Conservation (phyloP, 495 filamentous ascomycete species). For the Lasiosphaeria ovina region DNA sequence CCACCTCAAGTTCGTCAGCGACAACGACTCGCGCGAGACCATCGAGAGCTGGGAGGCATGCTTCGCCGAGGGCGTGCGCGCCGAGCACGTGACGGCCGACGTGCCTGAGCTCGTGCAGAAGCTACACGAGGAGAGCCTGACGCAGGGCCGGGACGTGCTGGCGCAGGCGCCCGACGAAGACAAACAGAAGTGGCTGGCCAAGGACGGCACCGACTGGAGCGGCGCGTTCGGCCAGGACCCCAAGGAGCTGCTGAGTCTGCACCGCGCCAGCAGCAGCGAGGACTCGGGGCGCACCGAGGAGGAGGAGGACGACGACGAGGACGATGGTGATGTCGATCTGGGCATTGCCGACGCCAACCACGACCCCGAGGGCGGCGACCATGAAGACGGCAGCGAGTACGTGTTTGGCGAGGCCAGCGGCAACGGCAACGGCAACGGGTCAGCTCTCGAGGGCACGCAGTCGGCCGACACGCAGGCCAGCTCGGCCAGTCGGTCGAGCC, state of each 20-base stretch:
- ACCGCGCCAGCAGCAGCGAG: conserved; percentile 13
- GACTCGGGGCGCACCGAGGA: conserved; percentile 30
- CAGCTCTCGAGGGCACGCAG: conserved; percentile 12
- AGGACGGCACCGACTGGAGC: conserved; percentile 81
- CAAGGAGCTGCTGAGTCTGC: conserved; percentile 28
- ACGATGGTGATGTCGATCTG: conserved; percentile 37
- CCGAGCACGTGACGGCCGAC: conserved; percentile 61
- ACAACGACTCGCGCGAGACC: conserved; percentile 88
- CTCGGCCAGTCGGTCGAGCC: conserved; percentile 13
- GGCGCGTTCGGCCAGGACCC: conserved; percentile 77
- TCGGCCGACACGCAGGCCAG: conserved; percentile 21
- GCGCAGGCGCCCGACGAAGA: conserved; percentile 66
- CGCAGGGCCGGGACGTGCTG: conserved; percentile 75
- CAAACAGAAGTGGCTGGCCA: conserved; percentile 71
- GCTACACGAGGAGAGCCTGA: conserved; percentile 76
- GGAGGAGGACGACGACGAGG: conserved; percentile 41
- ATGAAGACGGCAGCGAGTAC: conserved; percentile 7
- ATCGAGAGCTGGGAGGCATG: conserved; percentile 95
- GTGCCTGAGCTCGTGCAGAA: conserved; percentile 63
- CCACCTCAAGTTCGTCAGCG: conserved; percentile 77
- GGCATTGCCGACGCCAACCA: conserved; percentile 45
- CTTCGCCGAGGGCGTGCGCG: conserved; percentile 76
- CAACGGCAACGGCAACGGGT: not conserved
- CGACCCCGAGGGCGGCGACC: not conserved
- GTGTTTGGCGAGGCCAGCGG: conserved; percentile 11